Conservation (phyloP, 345 rosid genomes). For the Firmiana major region DNA sequence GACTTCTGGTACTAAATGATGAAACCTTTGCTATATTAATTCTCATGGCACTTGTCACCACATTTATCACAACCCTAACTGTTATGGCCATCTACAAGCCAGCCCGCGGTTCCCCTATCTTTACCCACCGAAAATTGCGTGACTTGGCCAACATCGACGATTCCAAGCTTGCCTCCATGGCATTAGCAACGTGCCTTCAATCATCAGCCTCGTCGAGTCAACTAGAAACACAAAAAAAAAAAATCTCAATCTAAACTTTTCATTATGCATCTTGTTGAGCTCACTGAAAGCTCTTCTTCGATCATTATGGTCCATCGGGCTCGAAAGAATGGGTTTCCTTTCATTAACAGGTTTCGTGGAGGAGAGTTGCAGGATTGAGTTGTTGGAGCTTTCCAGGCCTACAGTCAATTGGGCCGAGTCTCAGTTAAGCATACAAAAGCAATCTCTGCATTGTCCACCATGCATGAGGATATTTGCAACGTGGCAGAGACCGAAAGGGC, state of each 20-base stretch:
- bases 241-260: slow-evolving; percentile 54
- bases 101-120: slow-evolving; percentile 26
- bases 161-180: slow-evolving; percentile 60
- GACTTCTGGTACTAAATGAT: slow-evolving; percentile 75
- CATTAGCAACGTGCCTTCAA: slow-evolving; percentile 55
- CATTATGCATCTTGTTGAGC: slow-evolving; percentile 71
- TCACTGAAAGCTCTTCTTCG: slow-evolving; percentile 77
- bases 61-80: slow-evolving; percentile 70
- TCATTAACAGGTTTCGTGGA: slow-evolving; percentile 44
- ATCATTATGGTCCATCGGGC: slow-evolving; percentile 67
- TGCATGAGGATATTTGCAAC: too few relatives aligned
- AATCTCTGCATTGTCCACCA: too few relatives aligned
- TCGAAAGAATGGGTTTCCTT: slow-evolving; percentile 63
- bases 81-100: slow-evolving; percentile 74
- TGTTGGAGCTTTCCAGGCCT: slow-evolving; percentile 54
- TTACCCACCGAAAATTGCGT: slow-evolving; percentile 43
- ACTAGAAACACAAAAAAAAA: slow-evolving; percentile 54
- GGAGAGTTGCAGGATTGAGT: slow-evolving; percentile 52
- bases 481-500: too few relatives aligned
- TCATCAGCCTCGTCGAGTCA: slow-evolving; percentile 61
- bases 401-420: too few relatives aligned
- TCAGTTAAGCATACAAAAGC: too few relatives aligned
- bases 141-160: slow-evolving; percentile 34
- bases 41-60: too few relatives aligned
- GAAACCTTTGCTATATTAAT: slow-evolving; percentile 72